Percentiles rank a stretch among this genome's conserved stretches.
Evolutionary conservation across 2,329 filamentous ascomycete genomes (phyloP).

Genomic region (Phyllosticta paracitricarpa): DNA sequence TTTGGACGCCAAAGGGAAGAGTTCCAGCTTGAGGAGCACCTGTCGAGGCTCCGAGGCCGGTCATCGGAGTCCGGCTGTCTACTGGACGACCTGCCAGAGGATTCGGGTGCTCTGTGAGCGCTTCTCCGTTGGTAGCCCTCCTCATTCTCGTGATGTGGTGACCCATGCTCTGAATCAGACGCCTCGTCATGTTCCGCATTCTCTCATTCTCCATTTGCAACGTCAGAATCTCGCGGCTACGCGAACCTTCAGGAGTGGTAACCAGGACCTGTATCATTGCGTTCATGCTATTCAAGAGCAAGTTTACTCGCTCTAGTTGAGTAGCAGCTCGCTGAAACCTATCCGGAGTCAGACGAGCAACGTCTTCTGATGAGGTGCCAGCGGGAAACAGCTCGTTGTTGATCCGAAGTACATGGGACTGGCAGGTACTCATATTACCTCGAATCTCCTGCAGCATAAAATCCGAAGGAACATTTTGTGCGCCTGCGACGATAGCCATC

Average conservation of each 20-base stretch:
- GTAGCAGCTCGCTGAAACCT: slow-evolving; percentile 2
- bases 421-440: not conserved
- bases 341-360: not conserved
- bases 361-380: not conserved
- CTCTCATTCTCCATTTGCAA: slow-evolving; percentile 21
- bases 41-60: slow-evolving; percentile 2
- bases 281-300: slow-evolving; percentile 20
- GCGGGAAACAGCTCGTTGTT: not conserved
- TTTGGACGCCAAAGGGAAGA: not conserved
- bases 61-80: not conserved
- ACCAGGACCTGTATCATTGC: slow-evolving; percentile 16
- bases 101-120: not conserved
- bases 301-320: slow-evolving; percentile 4
- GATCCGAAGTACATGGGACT: not conserved
- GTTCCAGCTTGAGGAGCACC: slow-evolving; percentile 11
- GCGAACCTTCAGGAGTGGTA: slow-evolving; percentile 18
- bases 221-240: slow-evolving; percentile 20
- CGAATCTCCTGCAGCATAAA: not conserved
- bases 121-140: not conserved
- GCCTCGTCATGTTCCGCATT: slow-evolving; percentile 14
- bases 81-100: not conserved
- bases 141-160: not conserved
- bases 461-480: not conserved
- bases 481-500: not conserved
- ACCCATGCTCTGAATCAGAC: not conserved